Base-by-base conservation (phyloP, 805 yeast genomes). In the Lipomyces yamadae region DNA sequence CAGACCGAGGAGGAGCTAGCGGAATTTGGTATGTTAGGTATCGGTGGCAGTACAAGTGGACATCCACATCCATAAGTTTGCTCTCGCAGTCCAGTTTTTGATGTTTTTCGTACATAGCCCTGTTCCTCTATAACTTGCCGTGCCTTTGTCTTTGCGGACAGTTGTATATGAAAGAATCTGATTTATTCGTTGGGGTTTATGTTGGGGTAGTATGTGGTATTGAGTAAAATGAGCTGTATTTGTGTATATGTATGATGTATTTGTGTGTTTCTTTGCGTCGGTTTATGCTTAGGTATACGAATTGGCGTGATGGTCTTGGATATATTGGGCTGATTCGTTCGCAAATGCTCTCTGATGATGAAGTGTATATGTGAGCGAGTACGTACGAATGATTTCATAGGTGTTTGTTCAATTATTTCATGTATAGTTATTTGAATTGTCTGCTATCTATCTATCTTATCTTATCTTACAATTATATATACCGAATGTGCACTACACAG, bases 1-100 rank as follows among this genome's bases (percentile, higher is more conserved):
- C 48, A 24, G 24, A 39, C n/a, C 35, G 58, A 54, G 2, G 62
- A 63, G 13, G 63, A 59, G 34, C 34, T 64, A 54, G 42, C 56
- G 53, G 62, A 45, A 18, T 58, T 60, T 18, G 58, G 61, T 7
- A 15, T 61, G 39, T 48, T 64, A 24, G 62, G 62, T 13, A 61
- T 64, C n/a, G 53, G 62, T 33, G 61, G 64, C 2, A 56, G 24
- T 24, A 35, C 42, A 2, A 34, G 35, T 50, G 42, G 48, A 29
- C 48, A 7, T 0, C 48, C 48, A 42, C n/a, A 24, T 0, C 48
- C 48, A 42, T 42, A 24, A 42, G 7, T 10, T 15, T 5, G 24
- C 48, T 59, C 10, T 0, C 11, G 35, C 2, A 45, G 24, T 24
- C 24, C 24, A 24, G 24, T 24, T 55, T 55, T 30, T 30, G 13